Percentiles rank a stretch among this genome's conserved stretches.
phyloP scores from a whole-genome alignment of 169 alveolate genomes.

The Eimeria praecox region DNA sequence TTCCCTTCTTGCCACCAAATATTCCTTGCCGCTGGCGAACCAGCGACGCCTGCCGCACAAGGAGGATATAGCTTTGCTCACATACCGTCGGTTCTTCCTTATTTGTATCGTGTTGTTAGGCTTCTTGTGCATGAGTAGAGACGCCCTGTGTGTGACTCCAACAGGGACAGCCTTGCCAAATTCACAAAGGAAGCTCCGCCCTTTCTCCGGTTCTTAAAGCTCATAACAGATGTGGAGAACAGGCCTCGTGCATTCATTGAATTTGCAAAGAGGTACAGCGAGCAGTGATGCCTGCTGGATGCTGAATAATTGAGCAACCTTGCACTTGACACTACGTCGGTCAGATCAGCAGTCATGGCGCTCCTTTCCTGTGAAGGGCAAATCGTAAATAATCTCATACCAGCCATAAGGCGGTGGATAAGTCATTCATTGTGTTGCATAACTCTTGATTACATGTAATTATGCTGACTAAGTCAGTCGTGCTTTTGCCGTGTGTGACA shows the following conservation, averaged over 20 bases:
- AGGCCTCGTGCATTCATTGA: slow-evolving; percentile 89
- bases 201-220: slow-evolving; percentile 90
- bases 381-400: background rate
- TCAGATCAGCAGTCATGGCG: background rate
- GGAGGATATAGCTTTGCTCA: background rate
- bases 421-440: background rate
- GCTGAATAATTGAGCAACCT: background rate
- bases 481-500: background rate
- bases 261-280: slow-evolving; percentile 88
- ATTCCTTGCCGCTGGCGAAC: background rate
- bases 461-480: background rate
- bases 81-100: background rate
- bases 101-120: background rate
- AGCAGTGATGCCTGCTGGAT: background rate
- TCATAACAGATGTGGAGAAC: slow-evolving; percentile 90
- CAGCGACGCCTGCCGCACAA: background rate
- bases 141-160: background rate
- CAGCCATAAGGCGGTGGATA: background rate
- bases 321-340: too few species aligned
- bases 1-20: background rate
- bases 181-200: slow-evolving; percentile 92
- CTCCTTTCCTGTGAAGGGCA: background rate
- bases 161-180: slow-evolving; percentile 88
- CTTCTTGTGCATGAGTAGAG: background rate
- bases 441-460: too few species aligned